Evolutionary conservation across 441 rosid genomes (phyloP).

Genomic region (Pelargonium cotyledonis): DNA sequence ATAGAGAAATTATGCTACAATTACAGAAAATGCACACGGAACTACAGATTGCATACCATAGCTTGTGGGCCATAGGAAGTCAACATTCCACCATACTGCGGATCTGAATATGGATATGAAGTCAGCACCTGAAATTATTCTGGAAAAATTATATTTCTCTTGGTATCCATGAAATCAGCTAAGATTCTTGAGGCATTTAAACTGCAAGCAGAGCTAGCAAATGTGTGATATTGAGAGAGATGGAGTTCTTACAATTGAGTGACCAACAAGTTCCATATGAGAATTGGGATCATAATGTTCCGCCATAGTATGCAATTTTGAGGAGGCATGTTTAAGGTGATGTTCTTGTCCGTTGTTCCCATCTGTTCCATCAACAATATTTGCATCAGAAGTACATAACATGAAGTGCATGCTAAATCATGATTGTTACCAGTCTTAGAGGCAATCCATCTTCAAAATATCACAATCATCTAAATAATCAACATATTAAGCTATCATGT

Average conservation of each 20-base stretch:
- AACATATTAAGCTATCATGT: neutral
- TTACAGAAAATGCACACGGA: no score
- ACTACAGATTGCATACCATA: conserved; percentile 32
- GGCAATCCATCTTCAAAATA: neutral
- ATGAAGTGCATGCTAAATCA: neutral
- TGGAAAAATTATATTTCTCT: no score
- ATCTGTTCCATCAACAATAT: conserved; percentile 30
- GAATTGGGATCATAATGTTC: no score
- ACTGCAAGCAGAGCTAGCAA: neutral
- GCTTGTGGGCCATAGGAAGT: conserved; percentile 39
- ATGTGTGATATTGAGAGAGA: neutral
- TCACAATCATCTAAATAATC: neutral
- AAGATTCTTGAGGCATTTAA: neutral
- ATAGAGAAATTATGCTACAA: no score
- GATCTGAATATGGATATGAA: conserved; percentile 44
- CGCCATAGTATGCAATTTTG: no score
- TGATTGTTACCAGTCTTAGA: neutral
- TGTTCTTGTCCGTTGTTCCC: conserved; percentile 27
- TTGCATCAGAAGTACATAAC: conserved; percentile 6
- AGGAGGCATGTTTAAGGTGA: no score
- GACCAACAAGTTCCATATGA: no score
- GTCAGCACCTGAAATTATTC: conserved; percentile 42
- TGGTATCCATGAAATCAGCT: neutral
- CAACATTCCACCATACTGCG: conserved; percentile 38
- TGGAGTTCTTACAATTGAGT: no score